Conservation (phyloP, 257 asterid species). For the Fraxinus excelsior region DNA sequence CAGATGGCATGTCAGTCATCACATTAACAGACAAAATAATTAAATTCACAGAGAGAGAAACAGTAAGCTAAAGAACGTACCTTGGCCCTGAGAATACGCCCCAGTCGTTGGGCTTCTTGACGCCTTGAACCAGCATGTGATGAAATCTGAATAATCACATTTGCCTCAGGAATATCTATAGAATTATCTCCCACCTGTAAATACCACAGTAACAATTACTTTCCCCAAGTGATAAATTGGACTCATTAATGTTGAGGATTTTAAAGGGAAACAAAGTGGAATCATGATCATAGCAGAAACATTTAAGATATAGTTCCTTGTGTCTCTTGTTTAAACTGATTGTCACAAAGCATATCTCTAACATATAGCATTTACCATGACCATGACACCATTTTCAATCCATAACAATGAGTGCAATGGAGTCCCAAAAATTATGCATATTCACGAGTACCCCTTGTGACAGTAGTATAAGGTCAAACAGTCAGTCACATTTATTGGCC, state of each 20-base stretch:
- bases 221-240: not conserved
- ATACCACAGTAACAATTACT: slow-evolving; percentile 24
- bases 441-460: not conserved
- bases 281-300: not conserved
- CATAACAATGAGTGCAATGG: not conserved
- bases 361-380: not conserved
- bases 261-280: not conserved
- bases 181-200: slow-evolving; percentile 98
- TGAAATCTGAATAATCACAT: slow-evolving; percentile 95
- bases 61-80: slow-evolving; percentile 32
- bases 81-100: slow-evolving; percentile 99
- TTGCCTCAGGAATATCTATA: slow-evolving; percentile 98
- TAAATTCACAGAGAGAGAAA: not conserved
- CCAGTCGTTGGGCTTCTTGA: slow-evolving; percentile 99
- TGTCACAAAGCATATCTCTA: not conserved
- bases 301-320: not conserved
- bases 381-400: not conserved
- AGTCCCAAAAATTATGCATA: not conserved
- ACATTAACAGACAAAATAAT: not conserved
- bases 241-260: not conserved
- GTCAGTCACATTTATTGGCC: not conserved
- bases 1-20: not conserved
- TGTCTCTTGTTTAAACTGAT: not conserved
- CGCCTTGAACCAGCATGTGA: slow-evolving; percentile 99
- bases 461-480: slow-evolving; percentile 9